A percentile compares a stretch with the other conserved stretches of the same genome.
Evolutionary conservation across 2,329 filamentous ascomycete genomes (phyloP).

Genomic region (Trichoderma guizhouense): DNA sequence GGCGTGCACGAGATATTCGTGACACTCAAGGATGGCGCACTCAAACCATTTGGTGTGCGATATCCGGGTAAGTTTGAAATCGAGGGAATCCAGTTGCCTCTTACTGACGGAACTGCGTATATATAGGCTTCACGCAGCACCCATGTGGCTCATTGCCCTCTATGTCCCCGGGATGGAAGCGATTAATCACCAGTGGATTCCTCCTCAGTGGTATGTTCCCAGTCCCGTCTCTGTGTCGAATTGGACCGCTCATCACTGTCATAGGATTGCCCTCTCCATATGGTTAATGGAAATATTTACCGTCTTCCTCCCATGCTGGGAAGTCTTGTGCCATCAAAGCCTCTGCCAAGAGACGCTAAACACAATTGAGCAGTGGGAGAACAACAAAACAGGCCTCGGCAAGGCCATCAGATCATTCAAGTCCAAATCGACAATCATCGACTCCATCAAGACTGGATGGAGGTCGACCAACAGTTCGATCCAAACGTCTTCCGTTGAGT

Average conservation of each 20-base stretch:
- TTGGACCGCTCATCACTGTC: background rate
- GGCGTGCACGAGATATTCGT: constrained; percentile 56
- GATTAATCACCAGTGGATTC: constrained; percentile 52
- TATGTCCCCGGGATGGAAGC: constrained; percentile 46
- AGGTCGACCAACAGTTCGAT: constrained; percentile 35
- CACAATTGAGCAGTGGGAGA: constrained; percentile 44
- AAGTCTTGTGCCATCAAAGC: constrained; percentile 45
- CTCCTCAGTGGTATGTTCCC: constrained; percentile 57
- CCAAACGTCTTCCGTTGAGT: constrained; percentile 32
- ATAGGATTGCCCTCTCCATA: constrained; percentile 49
- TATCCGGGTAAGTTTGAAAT: constrained; percentile 37
- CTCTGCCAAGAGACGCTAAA: constrained; percentile 43
- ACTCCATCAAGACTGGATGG: constrained; percentile 28
- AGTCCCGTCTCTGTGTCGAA: constrained; percentile 33
- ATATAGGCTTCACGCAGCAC: constrained; percentile 56
- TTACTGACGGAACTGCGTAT: constrained; percentile 3
- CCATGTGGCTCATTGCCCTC: constrained; percentile 61
- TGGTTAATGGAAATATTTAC: constrained; percentile 59
- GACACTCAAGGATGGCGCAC: constrained; percentile 63
- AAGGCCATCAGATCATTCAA: constrained; percentile 22
- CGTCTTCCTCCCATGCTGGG: constrained; percentile 59
- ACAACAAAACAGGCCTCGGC: constrained; percentile 31
- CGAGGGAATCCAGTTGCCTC: background rate
- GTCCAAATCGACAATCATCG: constrained; percentile 25
- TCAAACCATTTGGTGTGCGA: constrained; percentile 53